A percentile compares a stretch with the other conserved stretches of the same genome.
Conservation (phyloP, 768 basidiomycete genomes). For the Pisolithus orientalis region DNA sequence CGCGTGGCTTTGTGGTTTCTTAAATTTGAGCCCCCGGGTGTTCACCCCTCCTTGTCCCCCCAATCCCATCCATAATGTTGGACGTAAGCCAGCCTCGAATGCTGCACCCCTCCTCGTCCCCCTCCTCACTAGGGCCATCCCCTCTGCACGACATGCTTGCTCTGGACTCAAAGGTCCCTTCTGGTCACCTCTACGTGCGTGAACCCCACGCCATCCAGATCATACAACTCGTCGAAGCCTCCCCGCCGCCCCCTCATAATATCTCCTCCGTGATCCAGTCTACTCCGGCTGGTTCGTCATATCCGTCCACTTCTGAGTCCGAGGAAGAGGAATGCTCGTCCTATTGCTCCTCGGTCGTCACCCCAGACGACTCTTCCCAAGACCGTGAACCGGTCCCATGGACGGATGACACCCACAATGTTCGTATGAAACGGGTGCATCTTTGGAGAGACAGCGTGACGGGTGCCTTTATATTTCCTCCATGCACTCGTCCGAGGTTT, state of each 20-base stretch:
- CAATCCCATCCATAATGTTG: constrained; percentile 23
- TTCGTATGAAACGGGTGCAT: constrained; percentile 60
- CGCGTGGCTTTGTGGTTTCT: constrained; percentile 22
- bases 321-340: constrained; percentile 49
- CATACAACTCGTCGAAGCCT: constrained; percentile 68
- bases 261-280: constrained; percentile 28
- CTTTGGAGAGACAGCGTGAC: constrained; percentile 52
- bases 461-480: not conserved
- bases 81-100: constrained; percentile 18
- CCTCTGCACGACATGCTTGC: constrained; percentile 13
- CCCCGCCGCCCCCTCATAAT: constrained; percentile 46
- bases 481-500: not conserved
- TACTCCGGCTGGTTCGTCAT: constrained; percentile 28
- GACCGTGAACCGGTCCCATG: constrained; percentile 17
- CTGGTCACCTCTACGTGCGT: constrained; percentile 40
- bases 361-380: constrained; percentile 32
- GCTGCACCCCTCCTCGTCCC: constrained; percentile 19
- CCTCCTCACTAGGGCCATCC: constrained; percentile 17
- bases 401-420: constrained; percentile 45
- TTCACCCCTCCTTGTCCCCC: constrained; percentile 12
- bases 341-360: constrained; percentile 65
- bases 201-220: constrained; percentile 52
- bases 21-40: constrained; percentile 9
- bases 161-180: constrained; percentile 30
- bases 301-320: constrained; percentile 20